phyloP scores from a whole-genome alignment of 225 moss, liverwort and hornwort genomes.

The Climacium dendroides region DNA sequence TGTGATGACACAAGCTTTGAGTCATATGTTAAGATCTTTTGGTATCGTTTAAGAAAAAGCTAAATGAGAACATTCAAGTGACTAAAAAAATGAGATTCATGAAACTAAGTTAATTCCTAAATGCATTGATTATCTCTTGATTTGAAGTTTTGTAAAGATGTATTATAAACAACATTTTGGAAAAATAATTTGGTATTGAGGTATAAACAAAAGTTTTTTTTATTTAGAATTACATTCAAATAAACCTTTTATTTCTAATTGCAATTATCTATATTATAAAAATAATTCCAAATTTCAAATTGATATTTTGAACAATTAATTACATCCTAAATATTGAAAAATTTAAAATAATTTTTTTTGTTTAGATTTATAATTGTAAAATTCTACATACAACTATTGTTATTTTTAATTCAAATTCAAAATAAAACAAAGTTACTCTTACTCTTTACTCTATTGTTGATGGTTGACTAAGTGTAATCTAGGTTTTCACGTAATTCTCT shows the following conservation, averaged over 20 bases:
- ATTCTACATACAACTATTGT: background rate
- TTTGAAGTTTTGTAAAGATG: background rate
- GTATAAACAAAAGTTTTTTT: background rate
- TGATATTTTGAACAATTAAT: background rate
- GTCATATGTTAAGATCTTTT: background rate
- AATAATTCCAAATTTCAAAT: background rate
- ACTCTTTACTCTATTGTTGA: background rate
- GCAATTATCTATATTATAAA: background rate
- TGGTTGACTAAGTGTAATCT: background rate
- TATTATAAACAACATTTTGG: background rate
- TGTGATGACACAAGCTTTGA: background rate
- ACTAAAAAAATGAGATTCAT: background rate
- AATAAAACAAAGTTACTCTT: accelerated
- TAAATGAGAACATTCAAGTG: background rate
- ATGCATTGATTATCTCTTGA: background rate
- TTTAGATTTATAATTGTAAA: background rate
- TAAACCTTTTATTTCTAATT: background rate
- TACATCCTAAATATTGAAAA: background rate
- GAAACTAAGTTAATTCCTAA: background rate
- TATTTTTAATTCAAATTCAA: background rate
- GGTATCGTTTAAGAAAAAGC: background rate
- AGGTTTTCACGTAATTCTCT: too few relatives aligned
- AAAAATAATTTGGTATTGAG: background rate
- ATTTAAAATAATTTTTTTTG: background rate
- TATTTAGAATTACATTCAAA: background rate